Base-by-base conservation (phyloP, 2,329 filamentous ascomycete genomes). In the Fusarium veterinarium region DNA sequence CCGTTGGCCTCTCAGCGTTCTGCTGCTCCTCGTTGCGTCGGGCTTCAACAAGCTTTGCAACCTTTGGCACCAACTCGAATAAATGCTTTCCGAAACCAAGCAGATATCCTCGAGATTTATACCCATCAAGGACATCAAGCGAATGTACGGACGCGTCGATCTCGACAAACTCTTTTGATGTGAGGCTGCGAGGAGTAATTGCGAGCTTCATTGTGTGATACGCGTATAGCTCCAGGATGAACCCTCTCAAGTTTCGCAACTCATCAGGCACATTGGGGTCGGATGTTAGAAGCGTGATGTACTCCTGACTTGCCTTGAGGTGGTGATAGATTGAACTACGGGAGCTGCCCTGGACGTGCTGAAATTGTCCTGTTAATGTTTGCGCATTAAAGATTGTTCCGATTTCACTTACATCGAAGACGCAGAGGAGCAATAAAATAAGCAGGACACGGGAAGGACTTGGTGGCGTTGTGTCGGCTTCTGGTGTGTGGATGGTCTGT, bases 131-230 rank as follows among this genome's bases (percentile, higher is more conserved):
- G 4, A 67, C n/a, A 13, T 66, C 30, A 4, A 67, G 25, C 5
- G 64, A 67, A 19, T 45, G 51, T 1, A 67, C 16, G 3, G 33
- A 45, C 3, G 51, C 28, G 6, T 67, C 44, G 1, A 66, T 44
- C 1, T 59, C 44, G 5, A 67, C 61, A 3, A n/a, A 16, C 2
- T 66, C 31, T 6, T 37, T 20, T 3, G n/a, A 42, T 17, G 30
- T 2, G 4, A 65, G 28, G 3, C 48, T 66, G 2, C 33, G 61
- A 6, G 64, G 51, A 10, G 61, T 51, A 42, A 66, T 57, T 2
- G 61, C 44, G 3, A 67, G 13, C 8, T 45, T 67, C 11, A 67
- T 35, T 1, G 61, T 35, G 30, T 66, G 64, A 23, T 59, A 67
- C 0, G 64, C 12, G 14, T 60, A 67, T 14, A 67, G 41, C 17